phyloP scores from a whole-genome alignment of 2,329 filamentous ascomycete genomes.

The Grosmannia clavigera region DNA sequence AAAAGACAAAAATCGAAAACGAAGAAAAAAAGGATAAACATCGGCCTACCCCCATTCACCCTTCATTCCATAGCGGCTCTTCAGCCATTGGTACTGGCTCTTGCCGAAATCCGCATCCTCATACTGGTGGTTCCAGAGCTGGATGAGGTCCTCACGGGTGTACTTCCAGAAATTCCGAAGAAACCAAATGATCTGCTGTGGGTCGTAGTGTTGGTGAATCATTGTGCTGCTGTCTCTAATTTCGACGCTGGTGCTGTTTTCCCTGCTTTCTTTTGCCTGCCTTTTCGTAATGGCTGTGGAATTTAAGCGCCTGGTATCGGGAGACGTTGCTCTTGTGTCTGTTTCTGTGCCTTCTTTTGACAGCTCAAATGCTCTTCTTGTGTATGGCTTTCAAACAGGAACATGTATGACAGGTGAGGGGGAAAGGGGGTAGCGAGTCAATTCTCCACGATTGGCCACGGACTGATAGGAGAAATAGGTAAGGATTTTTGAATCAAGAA shows the following conservation, averaged over 20 bases:
- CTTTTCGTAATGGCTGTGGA: background rate
- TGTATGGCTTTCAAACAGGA: background rate
- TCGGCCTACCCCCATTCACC: constrained; percentile 12
- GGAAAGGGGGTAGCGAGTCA: background rate
- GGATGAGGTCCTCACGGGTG: constrained; percentile 5
- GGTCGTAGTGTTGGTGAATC: constrained; percentile 12
- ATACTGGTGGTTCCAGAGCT: constrained; percentile 4
- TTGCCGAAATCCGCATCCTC: constrained; percentile 9
- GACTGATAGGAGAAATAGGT: background rate
- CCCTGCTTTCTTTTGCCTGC: background rate
- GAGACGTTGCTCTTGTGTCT: background rate
- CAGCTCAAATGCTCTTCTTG: background rate
- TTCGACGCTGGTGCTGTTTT: background rate
- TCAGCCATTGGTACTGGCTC: constrained; percentile 14
- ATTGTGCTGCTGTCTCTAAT: background rate
- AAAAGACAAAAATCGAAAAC: background rate
- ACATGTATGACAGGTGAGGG: background rate
- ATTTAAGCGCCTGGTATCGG: background rate
- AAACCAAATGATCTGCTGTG: constrained; percentile 12
- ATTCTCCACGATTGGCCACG: background rate
- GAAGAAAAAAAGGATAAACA: background rate
- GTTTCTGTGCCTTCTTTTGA: background rate
- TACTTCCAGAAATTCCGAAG: constrained; percentile 11
- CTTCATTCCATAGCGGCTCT: constrained; percentile 12
- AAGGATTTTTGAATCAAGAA: background rate